Base-by-base conservation (phyloP, 2,329 filamentous ascomycete genomes). In the Coleophoma crateriformis region DNA sequence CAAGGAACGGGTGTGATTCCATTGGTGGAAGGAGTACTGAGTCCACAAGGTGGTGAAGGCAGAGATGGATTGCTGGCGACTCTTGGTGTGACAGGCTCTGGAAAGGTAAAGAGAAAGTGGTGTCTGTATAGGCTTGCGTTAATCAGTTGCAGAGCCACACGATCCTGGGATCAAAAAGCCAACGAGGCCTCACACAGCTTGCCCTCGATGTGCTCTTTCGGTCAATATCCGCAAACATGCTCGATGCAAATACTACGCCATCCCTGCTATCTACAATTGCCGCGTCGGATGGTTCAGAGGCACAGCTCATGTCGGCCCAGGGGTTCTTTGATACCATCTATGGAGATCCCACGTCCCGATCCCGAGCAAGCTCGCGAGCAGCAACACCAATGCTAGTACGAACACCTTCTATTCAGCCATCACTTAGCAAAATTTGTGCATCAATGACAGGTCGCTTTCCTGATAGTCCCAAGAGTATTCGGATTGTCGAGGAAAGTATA, bases 41-140 rank as follows among this genome's bases (percentile, higher is more conserved):
- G 85, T 7, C 77, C 80, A 19, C 74, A 81, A 41, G 85, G 85
- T 33, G 81, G 84, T 46, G 86, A 94, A 55, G 90, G 90, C 15
- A 85, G 90, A 56, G 92, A 97, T 76, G 91, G 89, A 10, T 72
- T 97, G 49, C 73, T 99, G 48, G 94, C 94, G 32, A 97, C 94
- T 7, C 69, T 99, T 50, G 94, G 94, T 14, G 90, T 96, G 40
- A 96, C 92, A 7, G 94, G 94, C 12, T 96, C 91, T 45, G 94
- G 94, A 67, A 99, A 99, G 84, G 92, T 95, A 61, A 45, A 10
- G 27, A 27, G 27, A 27, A 10, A 27, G 27, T 10, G 6, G 8
- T 27, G 27, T 27, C 27, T 27, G 2, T 27, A 7, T 27, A 10
- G 27, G 27, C 27, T 27, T 19, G 8, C 6, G 8, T 10, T 27